These are phyloP conservation scores for Moesziomyces parantarcticus DNA, from an alignment of 1,284 basidiomycete species.

Conservation along the genomic window DNA sequence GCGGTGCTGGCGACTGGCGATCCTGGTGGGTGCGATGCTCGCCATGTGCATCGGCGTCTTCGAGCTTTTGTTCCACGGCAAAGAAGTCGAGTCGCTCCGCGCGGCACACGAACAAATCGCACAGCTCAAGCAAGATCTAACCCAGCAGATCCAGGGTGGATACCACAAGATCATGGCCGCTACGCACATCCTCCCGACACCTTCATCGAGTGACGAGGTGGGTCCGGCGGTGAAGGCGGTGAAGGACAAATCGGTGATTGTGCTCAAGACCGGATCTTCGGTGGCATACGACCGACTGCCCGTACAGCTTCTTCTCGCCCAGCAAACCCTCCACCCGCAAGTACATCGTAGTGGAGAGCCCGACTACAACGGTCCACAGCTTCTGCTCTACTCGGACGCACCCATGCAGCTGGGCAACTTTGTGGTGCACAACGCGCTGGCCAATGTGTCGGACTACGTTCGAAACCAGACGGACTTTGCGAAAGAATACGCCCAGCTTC, in stretches of 20 bases:
- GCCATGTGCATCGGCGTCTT: conserved; percentile 19
- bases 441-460: conserved; percentile 29
- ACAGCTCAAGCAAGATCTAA: conserved; percentile 12
- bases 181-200: not conserved
- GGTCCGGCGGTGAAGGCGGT: conserved; percentile 8
- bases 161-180: conserved; percentile 12
- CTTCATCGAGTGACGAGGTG: not conserved
- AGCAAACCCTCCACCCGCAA: not conserved
- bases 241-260: conserved; percentile 18
- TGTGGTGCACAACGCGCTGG: conserved; percentile 21
- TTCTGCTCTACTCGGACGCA: conserved; percentile 34
- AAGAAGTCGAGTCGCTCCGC: conserved; percentile 22
- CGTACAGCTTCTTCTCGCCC: conserved; percentile 25
- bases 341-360: conserved; percentile 9
- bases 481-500: conserved; percentile 16
- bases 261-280: conserved; percentile 34
- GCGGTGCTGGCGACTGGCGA: conserved; percentile 7
- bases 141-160: conserved; percentile 2
- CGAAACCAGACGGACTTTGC: conserved; percentile 10
- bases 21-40: conserved; percentile 7
- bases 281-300: conserved; percentile 37
- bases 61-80: conserved; percentile 24
- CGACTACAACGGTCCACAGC: conserved; percentile 7
- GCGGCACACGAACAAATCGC: conserved; percentile 11
- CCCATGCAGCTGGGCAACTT: conserved; percentile 8